Percentiles rank a stretch among this genome's conserved stretches.
Conservation (phyloP, 176 grass and related monocot species). For the Eremochloa ophiuroides region DNA sequence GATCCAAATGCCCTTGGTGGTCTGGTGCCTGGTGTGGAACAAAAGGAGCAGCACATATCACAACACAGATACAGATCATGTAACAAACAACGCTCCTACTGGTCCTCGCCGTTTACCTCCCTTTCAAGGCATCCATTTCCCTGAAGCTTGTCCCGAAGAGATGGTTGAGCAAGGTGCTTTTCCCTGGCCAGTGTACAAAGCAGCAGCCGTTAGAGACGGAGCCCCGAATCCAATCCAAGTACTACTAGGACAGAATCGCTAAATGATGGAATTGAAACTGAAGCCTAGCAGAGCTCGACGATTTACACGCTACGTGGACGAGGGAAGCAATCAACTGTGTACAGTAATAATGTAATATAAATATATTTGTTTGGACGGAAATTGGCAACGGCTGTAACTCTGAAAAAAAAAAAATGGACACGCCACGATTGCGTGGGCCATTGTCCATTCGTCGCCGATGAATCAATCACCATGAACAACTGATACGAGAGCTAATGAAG, state of each 20-base stretch:
- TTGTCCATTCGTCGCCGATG: background rate
- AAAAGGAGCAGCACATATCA: background rate
- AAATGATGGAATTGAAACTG: background rate
- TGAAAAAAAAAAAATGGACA: background rate
- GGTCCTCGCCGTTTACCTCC: constrained; percentile 41
- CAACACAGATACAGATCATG: background rate
- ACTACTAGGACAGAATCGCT: background rate
- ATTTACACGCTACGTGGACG: background rate
- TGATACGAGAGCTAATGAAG: background rate
- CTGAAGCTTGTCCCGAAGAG: constrained; percentile 74
- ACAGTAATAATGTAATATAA: background rate
- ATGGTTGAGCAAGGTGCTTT: constrained; percentile 89
- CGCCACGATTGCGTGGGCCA: background rate
- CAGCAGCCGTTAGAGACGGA: background rate
- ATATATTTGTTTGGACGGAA: background rate
- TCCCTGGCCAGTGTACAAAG: constrained; percentile 39
- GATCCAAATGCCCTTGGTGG: constrained; percentile 89
- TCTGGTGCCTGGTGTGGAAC: constrained; percentile 49
- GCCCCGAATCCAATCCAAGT: background rate
- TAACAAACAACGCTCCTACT: background rate
- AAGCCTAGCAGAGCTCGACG: background rate
- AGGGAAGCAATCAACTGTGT: background rate
- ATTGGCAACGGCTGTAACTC: background rate
- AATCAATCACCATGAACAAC: background rate
- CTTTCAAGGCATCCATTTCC: constrained; percentile 84